A percentile compares a stretch with the other conserved stretches of the same genome.
These are phyloP conservation scores for Nicotiana sylvestris DNA, from an alignment of 257 asterid species.

Conservation along the genomic window DNA sequence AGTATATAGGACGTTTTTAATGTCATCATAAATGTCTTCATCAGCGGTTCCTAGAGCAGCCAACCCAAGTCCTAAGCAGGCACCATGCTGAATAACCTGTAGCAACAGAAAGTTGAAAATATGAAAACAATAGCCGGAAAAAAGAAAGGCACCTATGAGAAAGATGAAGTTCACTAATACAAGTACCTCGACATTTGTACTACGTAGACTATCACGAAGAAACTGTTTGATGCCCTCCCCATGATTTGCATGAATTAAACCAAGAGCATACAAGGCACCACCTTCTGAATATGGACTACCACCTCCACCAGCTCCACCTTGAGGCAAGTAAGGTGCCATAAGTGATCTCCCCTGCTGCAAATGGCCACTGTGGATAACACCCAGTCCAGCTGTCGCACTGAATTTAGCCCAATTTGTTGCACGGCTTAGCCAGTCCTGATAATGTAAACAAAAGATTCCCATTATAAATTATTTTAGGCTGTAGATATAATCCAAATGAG, in stretches of 20 bases:
- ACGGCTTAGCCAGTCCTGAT: slow-evolving; percentile 95
- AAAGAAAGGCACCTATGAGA: not conserved
- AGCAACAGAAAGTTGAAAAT: slow-evolving; percentile 7
- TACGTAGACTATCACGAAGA: slow-evolving; percentile 85
- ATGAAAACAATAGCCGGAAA: slow-evolving; percentile 12
- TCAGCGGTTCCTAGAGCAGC: slow-evolving; percentile 98
- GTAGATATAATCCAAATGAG: not conserved
- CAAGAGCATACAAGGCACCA: slow-evolving; percentile 94
- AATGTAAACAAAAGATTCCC: slow-evolving; percentile 3
- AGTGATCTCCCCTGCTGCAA: slow-evolving; percentile 93
- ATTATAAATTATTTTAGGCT: not conserved
- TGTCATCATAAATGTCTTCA: slow-evolving; percentile 74
- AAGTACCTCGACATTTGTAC: slow-evolving; percentile 84
- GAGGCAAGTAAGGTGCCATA: slow-evolving; percentile 99
- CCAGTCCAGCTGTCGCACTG: slow-evolving; percentile 98
- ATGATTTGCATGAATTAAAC: slow-evolving; percentile 96
- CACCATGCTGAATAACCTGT: slow-evolving; percentile 99
- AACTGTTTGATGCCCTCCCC: slow-evolving; percentile 96
- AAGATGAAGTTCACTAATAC: not conserved
- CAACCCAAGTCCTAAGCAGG: slow-evolving; percentile 97
- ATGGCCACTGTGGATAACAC: slow-evolving; percentile 96
- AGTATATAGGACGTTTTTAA: slow-evolving; percentile 75
- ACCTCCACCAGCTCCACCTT: slow-evolving; percentile 90
- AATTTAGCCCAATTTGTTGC: slow-evolving; percentile 99
- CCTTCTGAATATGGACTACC: slow-evolving; percentile 99